A percentile compares a stretch with the other conserved stretches of the same genome.
These are phyloP conservation scores for Capsicum rhomboideum DNA, from an alignment of 257 asterid genomes.

Conservation along the genomic window DNA sequence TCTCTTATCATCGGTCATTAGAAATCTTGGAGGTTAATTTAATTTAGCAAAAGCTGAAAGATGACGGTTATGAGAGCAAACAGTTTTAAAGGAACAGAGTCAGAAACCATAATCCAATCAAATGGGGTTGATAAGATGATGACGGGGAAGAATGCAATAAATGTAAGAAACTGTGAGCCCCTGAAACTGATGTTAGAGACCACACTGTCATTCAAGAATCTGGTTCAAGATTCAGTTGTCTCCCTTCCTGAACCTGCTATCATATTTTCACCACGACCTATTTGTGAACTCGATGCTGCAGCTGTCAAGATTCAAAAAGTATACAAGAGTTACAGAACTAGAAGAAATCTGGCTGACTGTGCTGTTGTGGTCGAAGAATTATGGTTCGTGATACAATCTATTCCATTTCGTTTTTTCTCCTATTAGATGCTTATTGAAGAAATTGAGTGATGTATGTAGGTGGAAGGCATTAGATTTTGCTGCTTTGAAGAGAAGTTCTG, in stretches of 20 bases:
- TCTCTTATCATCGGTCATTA: not conserved
- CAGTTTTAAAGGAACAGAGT: conserved; percentile 24
- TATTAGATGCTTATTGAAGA: not conserved
- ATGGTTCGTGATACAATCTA: conserved; percentile 42
- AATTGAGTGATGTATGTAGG: conserved; percentile 28
- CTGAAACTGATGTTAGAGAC: conserved; percentile 40
- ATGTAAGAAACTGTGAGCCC: conserved; percentile 50
- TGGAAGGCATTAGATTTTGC: conserved; percentile 95
- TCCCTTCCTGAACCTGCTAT: conserved; percentile 59
- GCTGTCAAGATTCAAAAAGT: conserved; percentile 85
- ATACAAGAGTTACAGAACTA: conserved; percentile 81
- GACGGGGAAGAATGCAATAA: conserved; percentile 42
- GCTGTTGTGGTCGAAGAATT: conserved; percentile 95
- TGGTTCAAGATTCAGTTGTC: conserved; percentile 25
- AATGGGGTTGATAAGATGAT: conserved; percentile 19
- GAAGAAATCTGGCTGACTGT: conserved; percentile 91
- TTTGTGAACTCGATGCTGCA: conserved; percentile 81
- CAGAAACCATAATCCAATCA: conserved; percentile 16
- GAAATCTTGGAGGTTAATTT: not conserved
- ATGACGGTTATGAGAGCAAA: conserved; percentile 23
- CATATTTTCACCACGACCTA: conserved; percentile 62
- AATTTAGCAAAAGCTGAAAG: not conserved
- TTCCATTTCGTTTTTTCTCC: no score
- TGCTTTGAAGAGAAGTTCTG: conserved; percentile 74
- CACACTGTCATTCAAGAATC: conserved; percentile 61